These are phyloP conservation scores for Penicillium cataractarum DNA, from an alignment of 495 filamentous ascomycete genomes.

Conservation along the genomic window DNA sequence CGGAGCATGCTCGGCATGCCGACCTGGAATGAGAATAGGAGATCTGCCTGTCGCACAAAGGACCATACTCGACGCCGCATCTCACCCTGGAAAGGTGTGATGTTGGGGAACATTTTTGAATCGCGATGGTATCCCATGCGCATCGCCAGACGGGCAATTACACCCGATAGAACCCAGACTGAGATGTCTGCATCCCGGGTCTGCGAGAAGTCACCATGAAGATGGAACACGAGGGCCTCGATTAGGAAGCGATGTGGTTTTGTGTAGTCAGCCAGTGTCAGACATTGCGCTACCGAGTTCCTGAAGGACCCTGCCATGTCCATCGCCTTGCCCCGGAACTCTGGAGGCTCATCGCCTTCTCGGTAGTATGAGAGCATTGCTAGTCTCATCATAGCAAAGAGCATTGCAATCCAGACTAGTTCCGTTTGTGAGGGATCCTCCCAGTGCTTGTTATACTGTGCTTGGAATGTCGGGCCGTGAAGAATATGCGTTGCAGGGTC, in stretches of 20 bases:
- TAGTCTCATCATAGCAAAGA: conserved; percentile 85
- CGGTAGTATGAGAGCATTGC: conserved; percentile 90
- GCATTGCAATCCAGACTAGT: conserved; percentile 86
- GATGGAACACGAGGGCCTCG: conserved; percentile 85
- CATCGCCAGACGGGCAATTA: conserved; percentile 85
- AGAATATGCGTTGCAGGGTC: conserved; percentile 80
- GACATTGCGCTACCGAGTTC: conserved; percentile 80
- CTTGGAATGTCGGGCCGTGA: conserved; percentile 84
- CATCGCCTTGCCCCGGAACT: conserved; percentile 70
- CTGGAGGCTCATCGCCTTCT: conserved; percentile 88
- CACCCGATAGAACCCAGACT: conserved; percentile 78
- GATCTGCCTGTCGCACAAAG: conserved; percentile 77
- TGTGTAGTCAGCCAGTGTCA: conserved; percentile 86
- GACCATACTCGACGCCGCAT: conserved; percentile 91
- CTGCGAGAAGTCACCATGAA: conserved; percentile 78
- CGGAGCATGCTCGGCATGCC: conserved; percentile 91
- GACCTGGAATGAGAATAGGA: conserved; percentile 88
- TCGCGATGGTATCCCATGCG: conserved; percentile 97
- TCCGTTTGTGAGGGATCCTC: conserved; percentile 76
- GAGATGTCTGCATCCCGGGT: conserved; percentile 80
- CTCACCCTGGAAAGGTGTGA: conserved; percentile 87
- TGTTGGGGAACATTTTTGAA: conserved; percentile 76
- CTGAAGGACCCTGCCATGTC: conserved; percentile 82
- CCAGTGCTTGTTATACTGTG: conserved; percentile 85
- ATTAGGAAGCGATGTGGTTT: conserved; percentile 83